Conservation (phyloP, 73 alveolate species). For the Loxodes magnus region DNA sequence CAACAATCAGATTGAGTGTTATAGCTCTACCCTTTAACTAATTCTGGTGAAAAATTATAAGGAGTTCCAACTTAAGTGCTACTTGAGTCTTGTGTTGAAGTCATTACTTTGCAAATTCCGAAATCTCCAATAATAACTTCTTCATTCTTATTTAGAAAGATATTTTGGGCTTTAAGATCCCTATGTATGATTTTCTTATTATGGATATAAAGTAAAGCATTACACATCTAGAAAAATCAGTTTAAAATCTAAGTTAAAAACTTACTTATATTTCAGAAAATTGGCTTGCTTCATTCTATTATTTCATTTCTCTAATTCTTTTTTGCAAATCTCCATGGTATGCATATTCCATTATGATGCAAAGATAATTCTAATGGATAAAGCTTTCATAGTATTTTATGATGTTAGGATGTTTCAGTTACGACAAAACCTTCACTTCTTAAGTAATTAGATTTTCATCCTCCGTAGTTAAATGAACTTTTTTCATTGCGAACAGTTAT, state of each 20-base stretch:
- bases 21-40: slow-evolving; percentile 29
- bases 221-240: slow-evolving; percentile 50
- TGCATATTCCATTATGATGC: slow-evolving; percentile 78
- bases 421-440: slow-evolving; percentile 26
- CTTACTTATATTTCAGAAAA: slow-evolving; percentile 51
- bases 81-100: slow-evolving; percentile 43
- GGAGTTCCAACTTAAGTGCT: slow-evolving; percentile 57
- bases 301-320: slow-evolving; percentile 32
- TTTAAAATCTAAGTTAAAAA: slow-evolving; percentile 23
- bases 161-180: slow-evolving; percentile 67
- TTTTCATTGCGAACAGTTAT: background rate
- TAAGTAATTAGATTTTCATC: background rate
- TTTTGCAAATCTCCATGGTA: slow-evolving; percentile 67
- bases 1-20: slow-evolving; percentile 41
- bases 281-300: slow-evolving; percentile 21
- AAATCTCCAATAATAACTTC: slow-evolving; percentile 73
- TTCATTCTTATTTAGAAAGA: slow-evolving; percentile 46
- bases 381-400: slow-evolving; percentile 33
- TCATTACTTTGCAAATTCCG: slow-evolving; percentile 61
- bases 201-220: slow-evolving; percentile 66
- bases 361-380: slow-evolving; percentile 40
- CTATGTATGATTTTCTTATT: slow-evolving; percentile 59
- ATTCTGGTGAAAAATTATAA: slow-evolving; percentile 46
- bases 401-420: slow-evolving; percentile 30
- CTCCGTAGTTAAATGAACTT: slow-evolving; percentile 1